Base-by-base conservation (phyloP, 768 basidiomycete species). In the Tulasnella sp. region DNA sequence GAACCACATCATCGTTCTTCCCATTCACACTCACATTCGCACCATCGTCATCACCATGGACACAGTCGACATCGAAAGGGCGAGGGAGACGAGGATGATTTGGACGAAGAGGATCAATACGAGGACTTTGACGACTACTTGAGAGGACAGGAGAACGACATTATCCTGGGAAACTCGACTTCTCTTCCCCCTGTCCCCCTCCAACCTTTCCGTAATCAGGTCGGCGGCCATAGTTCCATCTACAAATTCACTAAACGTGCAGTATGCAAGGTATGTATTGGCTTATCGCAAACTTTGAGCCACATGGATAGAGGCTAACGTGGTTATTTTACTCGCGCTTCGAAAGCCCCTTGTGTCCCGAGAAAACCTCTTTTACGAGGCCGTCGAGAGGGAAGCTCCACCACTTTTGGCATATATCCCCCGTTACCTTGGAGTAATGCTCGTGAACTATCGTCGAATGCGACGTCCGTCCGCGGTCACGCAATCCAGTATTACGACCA, bases 201-300 rank as follows among this genome's bases (percentile, higher is more conserved):
- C 6, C 82, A 86, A 46, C 96, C 96, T 4, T 99, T 97, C 71
- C 82, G 88, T 48, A 96, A 99, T 64, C 93, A 98, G 71, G 96
- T 99, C 29, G 96, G 96, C 39, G 96, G 96, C 2, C 96, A 99
- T 68, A 89, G 81, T 62, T 86, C 90, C 57, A 96, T 99, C 64
- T 98, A 98, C 71, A 92, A 93, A 66, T 98, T 99, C 63, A 97
- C 93, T 3, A 90, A 90, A 65, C 79, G 92, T 62, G 94, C 96
- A 6, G 92, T 99, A 14, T 99, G 96, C 75, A 99, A 99, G 82
- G 94, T 96, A 64, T 65, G 85, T 69, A 32, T 40, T 40, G 17
- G 39, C 8, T 9, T 21, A 15, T 14, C 17, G 2, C 6, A 39
- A 8, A 23, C 11, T 23, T 37, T 21, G 23, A 1, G 2, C 15